These are phyloP conservation scores for Diddensiella transvaalensis DNA, from an alignment of 805 yeast genomes.

Conservation along the genomic window DNA sequence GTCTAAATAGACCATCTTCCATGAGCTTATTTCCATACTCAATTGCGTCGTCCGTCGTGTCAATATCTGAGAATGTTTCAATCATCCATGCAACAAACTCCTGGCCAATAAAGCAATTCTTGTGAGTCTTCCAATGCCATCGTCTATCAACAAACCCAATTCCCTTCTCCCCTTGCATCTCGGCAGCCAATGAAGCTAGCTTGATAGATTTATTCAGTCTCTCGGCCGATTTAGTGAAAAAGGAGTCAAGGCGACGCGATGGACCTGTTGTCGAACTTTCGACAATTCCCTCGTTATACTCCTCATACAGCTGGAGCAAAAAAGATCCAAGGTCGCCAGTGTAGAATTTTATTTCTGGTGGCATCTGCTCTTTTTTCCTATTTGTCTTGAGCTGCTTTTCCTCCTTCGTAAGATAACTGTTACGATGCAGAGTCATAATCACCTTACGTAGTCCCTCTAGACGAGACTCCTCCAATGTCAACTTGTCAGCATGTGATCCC, in stretches of 20 bases:
- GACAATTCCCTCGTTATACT: slow-evolving; percentile 26
- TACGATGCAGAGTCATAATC: slow-evolving; percentile 55
- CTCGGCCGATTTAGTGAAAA: slow-evolving; percentile 31
- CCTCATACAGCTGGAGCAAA: slow-evolving; percentile 50
- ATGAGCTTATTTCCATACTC: slow-evolving; percentile 73
- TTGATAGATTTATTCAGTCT: slow-evolving; percentile 49
- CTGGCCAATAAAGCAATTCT: slow-evolving; percentile 76
- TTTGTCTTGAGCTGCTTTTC: slow-evolving; percentile 35
- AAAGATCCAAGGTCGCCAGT: slow-evolving; percentile 79
- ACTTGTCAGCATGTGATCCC: slow-evolving; percentile 50
- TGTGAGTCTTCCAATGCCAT: slow-evolving; percentile 86
- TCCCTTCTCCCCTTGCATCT: slow-evolving; percentile 63
- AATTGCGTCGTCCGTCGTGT: slow-evolving; percentile 78
- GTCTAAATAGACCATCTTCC: slow-evolving; percentile 69
- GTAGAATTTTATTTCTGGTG: slow-evolving; percentile 77
- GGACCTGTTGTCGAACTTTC: slow-evolving; percentile 20
- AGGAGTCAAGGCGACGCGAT: slow-evolving; percentile 36
- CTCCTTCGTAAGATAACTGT: slow-evolving; percentile 45
- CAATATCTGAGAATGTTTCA: slow-evolving; percentile 73
- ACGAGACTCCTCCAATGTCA: slow-evolving; percentile 81
- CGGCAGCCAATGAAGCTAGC: slow-evolving; percentile 53
- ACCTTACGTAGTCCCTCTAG: slow-evolving; percentile 83
- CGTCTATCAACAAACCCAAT: slow-evolving; percentile 69
- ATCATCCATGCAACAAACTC: slow-evolving; percentile 85
- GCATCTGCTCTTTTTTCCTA: slow-evolving; percentile 44